These are phyloP conservation scores for Clarireedia sp. DNA, from an alignment of 2,329 filamentous ascomycete genomes.

Conservation along the genomic window DNA sequence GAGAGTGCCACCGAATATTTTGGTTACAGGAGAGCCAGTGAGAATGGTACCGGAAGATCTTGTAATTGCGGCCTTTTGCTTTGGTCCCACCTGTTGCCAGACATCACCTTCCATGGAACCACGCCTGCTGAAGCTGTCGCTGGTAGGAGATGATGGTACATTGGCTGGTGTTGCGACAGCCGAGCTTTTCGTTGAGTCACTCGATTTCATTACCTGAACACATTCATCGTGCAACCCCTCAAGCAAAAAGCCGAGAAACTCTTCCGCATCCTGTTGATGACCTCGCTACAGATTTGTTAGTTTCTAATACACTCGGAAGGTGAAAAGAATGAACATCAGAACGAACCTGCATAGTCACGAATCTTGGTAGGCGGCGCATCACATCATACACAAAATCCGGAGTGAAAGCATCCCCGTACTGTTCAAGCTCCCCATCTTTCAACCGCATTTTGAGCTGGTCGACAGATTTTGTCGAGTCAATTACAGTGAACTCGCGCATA, in stretches of 20 bases:
- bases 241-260: conserved; percentile 88
- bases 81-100: conserved; percentile 94
- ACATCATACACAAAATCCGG: conserved; percentile 95
- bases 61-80: conserved; percentile 80
- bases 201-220: conserved; percentile 56
- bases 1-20: conserved; percentile 88
- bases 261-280: conserved; percentile 95
- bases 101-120: conserved; percentile 46
- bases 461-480: conserved; percentile 67
- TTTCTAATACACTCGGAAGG: background rate
- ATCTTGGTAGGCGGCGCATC: conserved; percentile 77
- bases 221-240: conserved; percentile 94
- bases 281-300: conserved; percentile 54
- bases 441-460: conserved; percentile 67
- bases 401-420: conserved; percentile 83
- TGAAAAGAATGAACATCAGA: conserved; percentile 4
- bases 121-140: conserved; percentile 31
- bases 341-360: conserved; percentile 82
- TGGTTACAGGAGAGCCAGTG: conserved; percentile 78
- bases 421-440: conserved; percentile 76
- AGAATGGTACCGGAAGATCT: conserved; percentile 72
- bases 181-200: conserved; percentile 30
- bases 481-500: conserved; percentile 81
- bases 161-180: conserved; percentile 37
- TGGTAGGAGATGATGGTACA: conserved; percentile 35